Evolutionary conservation across 2,329 filamentous ascomycete genomes (phyloP), one percentile per base, ranked within the genome.

Genomic region (Aureobasidium sp.): DNA sequence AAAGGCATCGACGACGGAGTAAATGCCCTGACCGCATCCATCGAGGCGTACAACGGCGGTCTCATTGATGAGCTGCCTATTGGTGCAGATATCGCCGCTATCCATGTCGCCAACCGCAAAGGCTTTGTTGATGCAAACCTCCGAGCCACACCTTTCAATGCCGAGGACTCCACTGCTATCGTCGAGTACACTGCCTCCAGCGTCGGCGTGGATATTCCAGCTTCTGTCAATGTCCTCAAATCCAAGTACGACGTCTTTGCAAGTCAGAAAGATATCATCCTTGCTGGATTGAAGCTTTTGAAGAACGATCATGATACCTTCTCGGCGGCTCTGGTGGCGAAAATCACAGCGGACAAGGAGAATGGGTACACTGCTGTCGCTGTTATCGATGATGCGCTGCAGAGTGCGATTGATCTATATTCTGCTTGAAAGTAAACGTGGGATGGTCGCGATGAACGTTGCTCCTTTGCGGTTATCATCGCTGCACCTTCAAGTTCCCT

Each of bases 61-160:
- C 62, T 64, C 6, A 55, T 64, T 6, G 62, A 9, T 5, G 62
- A 65, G 27, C 15, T 64, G 1, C 62, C 63, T 15, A 57, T 68
- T 15, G 45, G 60, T 12, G 62, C 62, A 31, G 66, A 66, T 34
- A 67, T 69, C 37, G 61, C 63, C 11, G 66, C 66, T 15, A 66
- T 67, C 44, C 65, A 65, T 44, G 53, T 67, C 42, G 64, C 67
- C 20, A 68, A 69, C 49, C 64, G 67, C n/a, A 67, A 67, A 59
- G 67, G 67, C 48, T 66, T 39, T 44, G 17, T 55, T 51, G 65
- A 69, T 29, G 67, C 68, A 22, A 66, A 66, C 36, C 62, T 69
- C 2, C 61, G 63, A 12, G 47, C 62, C 5, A 47, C 62, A 12
- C 17, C 62, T 5, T 65, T 69, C 57, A 57, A 59, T 41, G 62